Base-by-base conservation (phyloP, 495 filamentous ascomycete species). In the Cercophora samala region DNA sequence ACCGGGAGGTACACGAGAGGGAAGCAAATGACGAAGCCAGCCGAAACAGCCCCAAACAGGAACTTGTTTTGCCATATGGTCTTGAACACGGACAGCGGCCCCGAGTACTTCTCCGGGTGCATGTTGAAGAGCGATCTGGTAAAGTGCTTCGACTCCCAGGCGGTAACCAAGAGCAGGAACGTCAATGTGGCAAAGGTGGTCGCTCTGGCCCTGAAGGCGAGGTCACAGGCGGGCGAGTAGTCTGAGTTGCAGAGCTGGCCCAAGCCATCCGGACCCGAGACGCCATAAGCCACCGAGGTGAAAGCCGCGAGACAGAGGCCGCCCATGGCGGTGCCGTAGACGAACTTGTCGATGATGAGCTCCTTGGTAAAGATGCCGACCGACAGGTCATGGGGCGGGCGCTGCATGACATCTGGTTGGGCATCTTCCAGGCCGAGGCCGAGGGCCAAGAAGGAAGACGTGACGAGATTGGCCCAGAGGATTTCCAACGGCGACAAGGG, bases 381-480 rank as follows among this genome's bases (percentile, higher is more conserved):
- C 62, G 83, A 78, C 37, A 86, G 78, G 63, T 88, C 81, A 66
- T 90, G 88, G 0, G 90, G 90, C 8, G 89, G 88, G n/a, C 88
- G 87, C 61, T 81, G 82, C 87, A 92, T 88, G 63, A 92, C 84
- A 69, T 91, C 87, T 5, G 86, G 84, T 9, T 86, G 85, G 4
- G 89, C 89, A 18, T 84, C 80, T 71, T 92, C 90, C 22, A 89
- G 85, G 5, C 90, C 90, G 17, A 93, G 85, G 21, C 90, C 90
- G 66, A 93, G 85, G 62, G 89, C 90, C 2, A 90, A 86, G 72
- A 93, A 87, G 2, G 86, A 89, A 9, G 89, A 91, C 1, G 90
- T 92, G 42, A 91, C 77, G 74, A 92, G 85, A 76, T 91, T 93
- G 66, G 90, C 87, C 90, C 90, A 92, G 46, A 93, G 80, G 66